Base-by-base conservation (phyloP, 2,329 filamentous ascomycete genomes). In the Cladosporium phlei region DNA sequence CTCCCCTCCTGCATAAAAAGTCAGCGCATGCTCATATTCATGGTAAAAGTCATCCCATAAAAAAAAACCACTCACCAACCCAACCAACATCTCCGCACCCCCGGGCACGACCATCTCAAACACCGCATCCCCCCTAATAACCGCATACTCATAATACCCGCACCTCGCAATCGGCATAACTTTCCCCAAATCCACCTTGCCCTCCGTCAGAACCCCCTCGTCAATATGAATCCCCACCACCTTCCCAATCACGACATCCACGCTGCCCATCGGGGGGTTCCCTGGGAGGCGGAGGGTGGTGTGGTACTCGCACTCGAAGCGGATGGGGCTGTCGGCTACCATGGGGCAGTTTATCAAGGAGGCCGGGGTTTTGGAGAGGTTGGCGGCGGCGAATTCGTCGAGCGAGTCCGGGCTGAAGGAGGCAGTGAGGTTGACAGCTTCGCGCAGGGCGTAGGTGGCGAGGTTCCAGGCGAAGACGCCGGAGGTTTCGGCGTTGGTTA, bases 381-480 rank as follows among this genome's bases (percentile, higher is more conserved):
- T 67, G 0, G 72, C 75, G 5, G 59, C 61, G 29, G 64, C 65
- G 51, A 82, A 82, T 57, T 82, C 78, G 56, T 82, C 78, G 5
- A 77, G 66, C 0, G 69, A 72, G 8, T 60, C 65, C 0, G 65
- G 61, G 3, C 78, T 60, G 48, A 73, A 72, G 53, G 80, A 71
- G 0, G 77, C 75, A 0, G 73, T 73, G 16, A 69, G 65, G 53
- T 81, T 82, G 30, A 82, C 76, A 0, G 71, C 70, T 16, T 80
- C 69, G 4, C 77, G 72, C 8, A 82, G 61, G 1, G 69, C 69
- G 56, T 68, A 82, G 0, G 78, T 82, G 0, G 78, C 77, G 5
- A 83, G 65, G 56, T 78, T 79, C 77, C 77, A 82, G 54, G 71
- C 73, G 56, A 82, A 82, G 1, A 70, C 64, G 4, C 77, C 76